These are phyloP conservation scores for Penicillium bialowiezense DNA, from an alignment of 495 filamentous ascomycete genomes.

Conservation along the genomic window DNA sequence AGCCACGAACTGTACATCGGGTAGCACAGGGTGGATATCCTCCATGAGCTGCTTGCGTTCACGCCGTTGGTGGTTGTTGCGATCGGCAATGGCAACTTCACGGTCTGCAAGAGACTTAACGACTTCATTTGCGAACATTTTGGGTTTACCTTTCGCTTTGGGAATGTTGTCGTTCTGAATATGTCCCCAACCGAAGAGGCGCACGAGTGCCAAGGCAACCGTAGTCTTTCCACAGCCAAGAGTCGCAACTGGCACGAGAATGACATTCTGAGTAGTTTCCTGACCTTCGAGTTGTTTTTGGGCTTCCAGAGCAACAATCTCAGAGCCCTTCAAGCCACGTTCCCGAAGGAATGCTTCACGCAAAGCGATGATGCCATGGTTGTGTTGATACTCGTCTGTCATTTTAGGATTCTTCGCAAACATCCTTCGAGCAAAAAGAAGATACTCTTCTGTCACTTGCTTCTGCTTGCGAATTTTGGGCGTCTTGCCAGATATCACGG, in stretches of 20 bases:
- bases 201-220: slow-evolving; percentile 73
- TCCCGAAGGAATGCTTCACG: slow-evolving; percentile 81
- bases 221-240: slow-evolving; percentile 98
- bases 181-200: slow-evolving; percentile 90
- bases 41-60: slow-evolving; percentile 84
- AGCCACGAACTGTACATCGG: slow-evolving; percentile 74
- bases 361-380: slow-evolving; percentile 94
- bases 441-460: slow-evolving; percentile 87
- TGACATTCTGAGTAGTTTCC: slow-evolving; percentile 58
- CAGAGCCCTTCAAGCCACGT: slow-evolving; percentile 78
- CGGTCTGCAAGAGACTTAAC: slow-evolving; percentile 53
- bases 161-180: slow-evolving; percentile 95
- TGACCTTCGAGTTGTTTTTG: slow-evolving; percentile 26
- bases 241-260: slow-evolving; percentile 84
- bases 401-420: slow-evolving; percentile 63
- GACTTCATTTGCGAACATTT: slow-evolving; percentile 67
- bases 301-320: slow-evolving; percentile 69
- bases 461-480: slow-evolving; percentile 82
- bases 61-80: slow-evolving; percentile 87
- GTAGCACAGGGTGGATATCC: slow-evolving; percentile 62
- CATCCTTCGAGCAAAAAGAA: slow-evolving; percentile 72
- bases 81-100: slow-evolving; percentile 82
- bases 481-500: slow-evolving; percentile 70
- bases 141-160: slow-evolving; percentile 67
- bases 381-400: slow-evolving; percentile 66